Evolutionary conservation across 2,329 filamentous ascomycete species (phyloP).

Genomic region (Exophiala alcalophila): DNA sequence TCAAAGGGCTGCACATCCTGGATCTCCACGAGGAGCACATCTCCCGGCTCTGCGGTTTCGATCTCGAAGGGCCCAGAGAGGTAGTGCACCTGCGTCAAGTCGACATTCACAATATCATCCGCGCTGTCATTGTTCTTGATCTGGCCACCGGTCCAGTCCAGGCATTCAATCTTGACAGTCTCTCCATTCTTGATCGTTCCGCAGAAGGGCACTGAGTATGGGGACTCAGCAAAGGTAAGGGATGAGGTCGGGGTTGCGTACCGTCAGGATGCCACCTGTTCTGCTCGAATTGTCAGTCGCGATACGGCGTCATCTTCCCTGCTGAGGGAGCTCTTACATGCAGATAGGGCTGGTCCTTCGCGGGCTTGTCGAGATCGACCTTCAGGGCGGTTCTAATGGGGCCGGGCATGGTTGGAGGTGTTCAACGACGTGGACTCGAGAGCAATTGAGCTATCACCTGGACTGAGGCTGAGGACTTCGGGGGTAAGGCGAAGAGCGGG

Average conservation of each 20-base stretch:
- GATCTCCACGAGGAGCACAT: slow-evolving; percentile 82
- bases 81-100: slow-evolving; percentile 82
- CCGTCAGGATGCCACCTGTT: slow-evolving; percentile 94
- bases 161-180: slow-evolving; percentile 88
- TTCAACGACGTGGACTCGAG: neutral
- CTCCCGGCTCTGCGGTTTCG: slow-evolving; percentile 77
- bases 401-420: slow-evolving; percentile 21
- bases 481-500: no score
- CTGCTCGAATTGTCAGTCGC: slow-evolving; percentile 42
- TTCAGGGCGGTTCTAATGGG: slow-evolving; percentile 67
- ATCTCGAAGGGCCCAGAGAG: slow-evolving; percentile 87
- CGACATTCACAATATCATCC: slow-evolving; percentile 81
- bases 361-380: slow-evolving; percentile 70
- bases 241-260: slow-evolving; percentile 38
- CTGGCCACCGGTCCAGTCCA: slow-evolving; percentile 76
- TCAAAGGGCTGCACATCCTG: slow-evolving; percentile 89
- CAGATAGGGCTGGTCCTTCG: slow-evolving; percentile 64
- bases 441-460: no score
- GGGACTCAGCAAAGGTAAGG: slow-evolving; percentile 2
- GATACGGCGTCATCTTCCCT: neutral
- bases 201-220: slow-evolving; percentile 63
- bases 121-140: slow-evolving; percentile 86
- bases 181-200: slow-evolving; percentile 76
- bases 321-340: slow-evolving; percentile 56
- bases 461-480: no score